Evolutionary conservation across 345 rosid genomes (phyloP), one percentile per base, ranked within the genome.

Genomic region (Eucalyptus globulus): DNA sequence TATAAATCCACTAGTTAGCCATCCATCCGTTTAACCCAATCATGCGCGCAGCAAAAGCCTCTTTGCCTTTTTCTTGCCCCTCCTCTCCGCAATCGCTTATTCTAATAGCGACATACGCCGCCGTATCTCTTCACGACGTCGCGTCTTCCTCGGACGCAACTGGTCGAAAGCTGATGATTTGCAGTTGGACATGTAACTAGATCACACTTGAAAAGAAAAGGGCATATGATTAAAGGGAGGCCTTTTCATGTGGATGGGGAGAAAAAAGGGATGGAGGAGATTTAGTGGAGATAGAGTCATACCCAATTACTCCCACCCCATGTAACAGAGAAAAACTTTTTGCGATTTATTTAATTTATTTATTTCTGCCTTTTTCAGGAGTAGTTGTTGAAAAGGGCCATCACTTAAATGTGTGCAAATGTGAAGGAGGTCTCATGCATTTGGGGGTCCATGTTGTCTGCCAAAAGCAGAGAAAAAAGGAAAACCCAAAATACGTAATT

Each of bases 301-400:
- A 50, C 88, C 88, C 83, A 37, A 76, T 76, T 21, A 76, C 47
- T 76, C 83, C 12, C 27, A 40, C 83, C 83, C 27, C 49, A 83
- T 87, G 50, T 85, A 87, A 88, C 58, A 49, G 47, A 53, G 26
- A 37, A 19, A 40, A 76, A 40, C 8, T 76, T 29, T 62, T 21
- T 21, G 47, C 24, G 27, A 21, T 76, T 21, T 76, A 21, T 76
- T 40, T 11, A 11, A 17, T 40, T 76, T 0, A 37, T 40, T 11
- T 19, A 3, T 6, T 11, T 37, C 6, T 21, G 83, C 27, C 83
- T 37, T 76, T 76, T 76, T 76, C 45, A 87, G 89, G 49, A 60
- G 89, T 86, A 81, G 92, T 80, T 62, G 62, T 54, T 88, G 89
- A 87, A 91, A 91, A 89, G 76, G 88, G 85, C 87, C 90, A 34